Conservation (phyloP, 257 asterid species). For the Primulina eburnea region DNA sequence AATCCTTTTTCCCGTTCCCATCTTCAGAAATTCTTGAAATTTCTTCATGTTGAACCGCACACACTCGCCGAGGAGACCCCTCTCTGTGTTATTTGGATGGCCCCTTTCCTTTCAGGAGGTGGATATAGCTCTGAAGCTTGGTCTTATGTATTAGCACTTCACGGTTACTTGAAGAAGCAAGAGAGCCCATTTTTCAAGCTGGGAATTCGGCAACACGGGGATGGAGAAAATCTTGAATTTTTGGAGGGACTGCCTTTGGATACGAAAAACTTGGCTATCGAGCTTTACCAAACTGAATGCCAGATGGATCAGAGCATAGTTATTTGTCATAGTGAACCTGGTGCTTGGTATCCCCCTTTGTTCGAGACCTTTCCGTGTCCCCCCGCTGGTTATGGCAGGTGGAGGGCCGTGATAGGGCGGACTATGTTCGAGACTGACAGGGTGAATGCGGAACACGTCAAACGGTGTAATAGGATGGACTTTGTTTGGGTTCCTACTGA, state of each 20-base stretch:
- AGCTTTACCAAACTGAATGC: conserved; percentile 52
- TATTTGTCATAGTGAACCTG: conserved; percentile 92
- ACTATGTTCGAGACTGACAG: conserved; percentile 95
- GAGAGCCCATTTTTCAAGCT: conserved; percentile 45
- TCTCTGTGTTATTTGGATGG: conserved; percentile 85
- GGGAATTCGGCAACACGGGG: conserved; percentile 75
- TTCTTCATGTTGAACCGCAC: conserved; percentile 17
- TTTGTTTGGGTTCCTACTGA: conserved; percentile 91
- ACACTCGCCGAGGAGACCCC: conserved; percentile 26
- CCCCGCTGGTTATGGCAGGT: conserved; percentile 39
- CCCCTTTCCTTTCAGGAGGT: conserved; percentile 90
- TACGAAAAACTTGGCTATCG: conserved; percentile 51
- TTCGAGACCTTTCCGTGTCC: conserved; percentile 80
- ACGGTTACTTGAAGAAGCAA: conserved; percentile 34
- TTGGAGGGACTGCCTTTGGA: conserved; percentile 81
- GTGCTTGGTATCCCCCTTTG: conserved; percentile 91
- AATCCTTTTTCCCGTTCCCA: not conserved
- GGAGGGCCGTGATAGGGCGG: conserved; percentile 68
- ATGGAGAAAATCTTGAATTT: conserved; percentile 53
- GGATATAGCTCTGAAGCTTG: conserved; percentile 96
- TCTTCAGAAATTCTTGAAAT: not conserved
- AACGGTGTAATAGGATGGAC: conserved; percentile 72
- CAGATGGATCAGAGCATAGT: conserved; percentile 56
- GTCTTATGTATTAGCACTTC: conserved; percentile 74
- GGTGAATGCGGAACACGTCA: conserved; percentile 55